phyloP scores from a whole-genome alignment of 2,329 filamentous ascomycete genomes.

The Paracoccidioides lutzii region DNA sequence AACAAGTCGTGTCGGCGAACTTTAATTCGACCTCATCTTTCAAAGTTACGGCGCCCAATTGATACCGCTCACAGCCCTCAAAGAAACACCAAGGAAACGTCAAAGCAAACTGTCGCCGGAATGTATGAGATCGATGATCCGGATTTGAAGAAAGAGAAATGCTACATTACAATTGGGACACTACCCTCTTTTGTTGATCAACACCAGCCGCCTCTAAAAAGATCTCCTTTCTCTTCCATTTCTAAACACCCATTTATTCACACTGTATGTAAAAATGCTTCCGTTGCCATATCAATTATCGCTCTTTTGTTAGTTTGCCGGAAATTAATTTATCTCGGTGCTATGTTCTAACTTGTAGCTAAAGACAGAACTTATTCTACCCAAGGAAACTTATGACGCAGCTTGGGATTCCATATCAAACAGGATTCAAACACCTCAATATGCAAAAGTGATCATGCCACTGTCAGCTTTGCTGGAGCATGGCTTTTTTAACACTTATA shows the following conservation, averaged over 20 bases:
- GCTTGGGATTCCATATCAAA: slow-evolving; percentile 42
- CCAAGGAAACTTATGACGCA: slow-evolving; percentile 46
- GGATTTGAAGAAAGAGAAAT: slow-evolving; percentile 42
- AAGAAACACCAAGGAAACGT: neutral
- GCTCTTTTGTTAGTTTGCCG: neutral
- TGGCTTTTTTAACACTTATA: slow-evolving; percentile 69
- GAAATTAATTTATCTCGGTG: neutral
- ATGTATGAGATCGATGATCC: slow-evolving; percentile 36
- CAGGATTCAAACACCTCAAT: slow-evolving; percentile 34
- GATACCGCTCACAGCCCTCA: neutral
- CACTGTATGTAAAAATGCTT: slow-evolving; percentile 35
- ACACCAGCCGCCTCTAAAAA: slow-evolving; percentile 55
- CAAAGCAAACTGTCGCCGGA: neutral
- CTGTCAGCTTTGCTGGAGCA: slow-evolving; percentile 58
- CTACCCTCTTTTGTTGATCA: slow-evolving; percentile 57
- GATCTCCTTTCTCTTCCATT: slow-evolving; percentile 63
- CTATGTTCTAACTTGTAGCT: neutral
- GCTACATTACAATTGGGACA: slow-evolving; percentile 57
- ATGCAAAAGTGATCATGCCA: slow-evolving; percentile 58
- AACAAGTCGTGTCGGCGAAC: neutral
- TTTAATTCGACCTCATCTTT: neutral
- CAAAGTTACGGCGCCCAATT: neutral
- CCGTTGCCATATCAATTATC: neutral
- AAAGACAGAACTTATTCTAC: slow-evolving; percentile 54
- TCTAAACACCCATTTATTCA: slow-evolving; percentile 54